These are phyloP conservation scores for Cyclaneusma minus DNA, from an alignment of 2,329 filamentous ascomycete genomes.

Conservation along the genomic window DNA sequence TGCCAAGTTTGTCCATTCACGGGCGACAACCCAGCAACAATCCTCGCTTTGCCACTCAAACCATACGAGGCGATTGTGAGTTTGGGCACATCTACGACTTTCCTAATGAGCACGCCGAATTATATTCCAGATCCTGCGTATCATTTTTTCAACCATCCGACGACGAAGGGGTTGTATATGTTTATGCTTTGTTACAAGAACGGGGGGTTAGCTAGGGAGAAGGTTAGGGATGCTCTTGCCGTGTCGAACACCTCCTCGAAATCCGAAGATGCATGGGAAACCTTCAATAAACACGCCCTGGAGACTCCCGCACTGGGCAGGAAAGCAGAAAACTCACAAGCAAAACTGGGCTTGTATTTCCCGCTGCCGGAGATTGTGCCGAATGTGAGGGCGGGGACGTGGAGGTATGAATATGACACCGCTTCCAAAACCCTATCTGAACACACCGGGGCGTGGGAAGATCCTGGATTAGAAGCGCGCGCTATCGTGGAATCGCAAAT, in stretches of 20 bases:
- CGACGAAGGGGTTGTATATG: slow-evolving; percentile 85
- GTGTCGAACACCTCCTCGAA: slow-evolving; percentile 24
- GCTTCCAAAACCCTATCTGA: slow-evolving; percentile 35
- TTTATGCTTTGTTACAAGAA: slow-evolving; percentile 99
- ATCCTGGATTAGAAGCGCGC: slow-evolving; percentile 59
- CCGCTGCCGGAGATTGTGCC: slow-evolving; percentile 91
- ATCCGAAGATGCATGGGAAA: slow-evolving; percentile 50
- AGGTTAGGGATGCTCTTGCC: slow-evolving; percentile 70
- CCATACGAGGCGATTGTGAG: slow-evolving; percentile 88
- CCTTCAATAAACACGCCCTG: slow-evolving; percentile 62
- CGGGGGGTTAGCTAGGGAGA: slow-evolving; percentile 81
- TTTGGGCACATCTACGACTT: slow-evolving; percentile 88
- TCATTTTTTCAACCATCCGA: slow-evolving; percentile 97
- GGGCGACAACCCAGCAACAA: slow-evolving; percentile 91
- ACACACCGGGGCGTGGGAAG: slow-evolving; percentile 28
- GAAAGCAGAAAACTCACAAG: slow-evolving; percentile 33
- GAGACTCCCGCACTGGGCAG: slow-evolving; percentile 55
- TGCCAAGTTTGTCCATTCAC: slow-evolving; percentile 79
- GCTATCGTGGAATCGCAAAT: slow-evolving; percentile 90
- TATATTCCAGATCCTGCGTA: slow-evolving; percentile 84
- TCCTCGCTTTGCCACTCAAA: slow-evolving; percentile 75
- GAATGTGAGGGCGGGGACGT: slow-evolving; percentile 72
- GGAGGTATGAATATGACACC: slow-evolving; percentile 53
- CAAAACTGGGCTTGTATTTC: slow-evolving; percentile 88
- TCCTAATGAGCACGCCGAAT: slow-evolving; percentile 88